These are phyloP conservation scores for Alternaria alternata DNA, from an alignment of 2,329 filamentous ascomycete genomes.

Conservation along the genomic window DNA sequence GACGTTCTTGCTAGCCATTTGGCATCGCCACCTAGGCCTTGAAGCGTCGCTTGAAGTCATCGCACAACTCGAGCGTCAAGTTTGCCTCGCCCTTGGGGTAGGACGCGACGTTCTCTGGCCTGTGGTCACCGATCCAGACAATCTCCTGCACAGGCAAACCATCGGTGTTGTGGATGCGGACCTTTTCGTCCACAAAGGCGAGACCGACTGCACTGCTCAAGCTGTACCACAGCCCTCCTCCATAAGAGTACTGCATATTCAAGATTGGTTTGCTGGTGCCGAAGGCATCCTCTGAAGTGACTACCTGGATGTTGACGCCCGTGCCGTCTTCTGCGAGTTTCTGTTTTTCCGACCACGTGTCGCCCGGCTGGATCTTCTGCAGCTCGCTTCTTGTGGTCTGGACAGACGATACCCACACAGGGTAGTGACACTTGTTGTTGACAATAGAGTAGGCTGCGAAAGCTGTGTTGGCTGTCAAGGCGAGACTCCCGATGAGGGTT, in stretches of 20 bases:
- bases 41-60: slow-evolving; percentile 7
- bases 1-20: background rate
- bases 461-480: slow-evolving; percentile 21
- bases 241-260: slow-evolving; percentile 32
- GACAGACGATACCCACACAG: slow-evolving; percentile 36
- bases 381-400: slow-evolving; percentile 6
- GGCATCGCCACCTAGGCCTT: background rate
- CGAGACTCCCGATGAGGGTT: slow-evolving; percentile 23
- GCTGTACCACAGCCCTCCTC: slow-evolving; percentile 34
- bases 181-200: slow-evolving; percentile 29
- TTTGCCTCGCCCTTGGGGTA: slow-evolving; percentile 25
- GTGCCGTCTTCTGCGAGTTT: slow-evolving; percentile 22
- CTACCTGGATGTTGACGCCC: slow-evolving; percentile 37
- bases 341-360: slow-evolving; percentile 22
- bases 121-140: slow-evolving; percentile 27
- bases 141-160: slow-evolving; percentile 16
- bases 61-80: slow-evolving; percentile 29
- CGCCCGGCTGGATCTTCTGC: slow-evolving; percentile 8
- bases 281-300: slow-evolving; percentile 18
- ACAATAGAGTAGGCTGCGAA: slow-evolving; percentile 25
- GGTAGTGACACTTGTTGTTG: slow-evolving; percentile 37
- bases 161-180: slow-evolving; percentile 22
- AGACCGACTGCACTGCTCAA: slow-evolving; percentile 25
- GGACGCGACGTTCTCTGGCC: slow-evolving; percentile 15
- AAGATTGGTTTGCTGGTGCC: slow-evolving; percentile 28